phyloP scores from a whole-genome alignment of 1,139 yeast species.

The Hanseniaspora uvarum region DNA sequence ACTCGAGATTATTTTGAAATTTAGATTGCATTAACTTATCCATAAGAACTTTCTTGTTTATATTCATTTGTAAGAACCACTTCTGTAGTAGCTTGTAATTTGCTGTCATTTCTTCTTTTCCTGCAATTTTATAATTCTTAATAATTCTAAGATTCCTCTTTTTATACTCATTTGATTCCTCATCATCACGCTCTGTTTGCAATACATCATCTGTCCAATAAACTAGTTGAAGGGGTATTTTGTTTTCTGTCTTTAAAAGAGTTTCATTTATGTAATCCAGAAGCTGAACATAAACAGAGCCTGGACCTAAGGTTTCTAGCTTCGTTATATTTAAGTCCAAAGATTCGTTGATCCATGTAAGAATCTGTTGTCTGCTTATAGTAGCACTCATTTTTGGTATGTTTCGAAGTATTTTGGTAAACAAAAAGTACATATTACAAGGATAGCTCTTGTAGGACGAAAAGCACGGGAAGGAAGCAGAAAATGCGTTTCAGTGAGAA shows the following conservation, averaged over 20 bases:
- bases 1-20: constrained; percentile 86
- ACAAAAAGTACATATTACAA: too few species aligned
- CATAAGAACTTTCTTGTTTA: constrained; percentile 69
- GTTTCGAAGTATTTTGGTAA: background rate
- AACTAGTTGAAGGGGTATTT: constrained; percentile 33
- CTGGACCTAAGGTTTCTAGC: constrained; percentile 90
- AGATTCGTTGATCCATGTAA: constrained; percentile 74
- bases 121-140: constrained; percentile 26
- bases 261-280: constrained; percentile 77
- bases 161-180: background rate
- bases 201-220: constrained; percentile 14
- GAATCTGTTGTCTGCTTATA: constrained; percentile 53
- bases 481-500: background rate
- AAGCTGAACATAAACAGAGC: constrained; percentile 89
- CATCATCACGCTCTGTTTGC: background rate
- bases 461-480: background rate
- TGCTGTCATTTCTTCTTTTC: constrained; percentile 63
- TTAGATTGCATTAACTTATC: constrained; percentile 76
- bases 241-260: constrained; percentile 66
- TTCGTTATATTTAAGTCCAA: constrained; percentile 57
- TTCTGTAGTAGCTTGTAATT: constrained; percentile 82
- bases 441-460: too few species aligned
- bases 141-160: constrained; percentile 6
- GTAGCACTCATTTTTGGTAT: background rate
- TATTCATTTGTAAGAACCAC: constrained; percentile 57